These are phyloP conservation scores for Hemileccinum rubropunctum DNA, from an alignment of 768 basidiomycete genomes.

Conservation along the genomic window DNA sequence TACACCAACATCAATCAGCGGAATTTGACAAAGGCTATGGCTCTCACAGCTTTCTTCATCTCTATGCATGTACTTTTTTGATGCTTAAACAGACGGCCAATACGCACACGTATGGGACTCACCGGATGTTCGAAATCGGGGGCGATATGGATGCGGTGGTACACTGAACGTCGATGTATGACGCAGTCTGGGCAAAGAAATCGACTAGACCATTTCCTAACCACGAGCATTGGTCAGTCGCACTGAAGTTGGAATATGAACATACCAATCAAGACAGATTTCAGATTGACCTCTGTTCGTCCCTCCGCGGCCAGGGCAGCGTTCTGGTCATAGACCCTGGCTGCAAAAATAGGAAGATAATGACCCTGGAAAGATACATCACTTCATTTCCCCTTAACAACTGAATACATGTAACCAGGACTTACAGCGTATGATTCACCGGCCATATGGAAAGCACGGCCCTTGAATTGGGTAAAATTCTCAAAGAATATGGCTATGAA, in stretches of 20 bases:
- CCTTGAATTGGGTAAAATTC: slow-evolving; percentile 68
- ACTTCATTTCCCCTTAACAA: background rate
- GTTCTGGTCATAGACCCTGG: slow-evolving; percentile 50
- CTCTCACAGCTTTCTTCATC: slow-evolving; percentile 42
- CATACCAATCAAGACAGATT: slow-evolving; percentile 49
- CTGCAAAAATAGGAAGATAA: slow-evolving; percentile 50
- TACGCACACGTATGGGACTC: background rate
- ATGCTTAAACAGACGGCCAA: background rate
- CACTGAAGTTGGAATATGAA: background rate
- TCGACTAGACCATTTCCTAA: slow-evolving; percentile 49
- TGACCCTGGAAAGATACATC: slow-evolving; percentile 38
- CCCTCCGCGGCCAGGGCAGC: slow-evolving; percentile 39
- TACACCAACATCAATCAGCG: slow-evolving; percentile 23
- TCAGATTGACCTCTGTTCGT: slow-evolving; percentile 47
- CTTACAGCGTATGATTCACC: slow-evolving; percentile 55
- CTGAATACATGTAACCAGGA: background rate
- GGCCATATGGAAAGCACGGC: slow-evolving; percentile 59
- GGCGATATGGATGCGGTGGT: slow-evolving; percentile 42
- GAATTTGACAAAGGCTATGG: background rate
- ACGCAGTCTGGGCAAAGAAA: slow-evolving; percentile 34
- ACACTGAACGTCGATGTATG: slow-evolving; percentile 57
- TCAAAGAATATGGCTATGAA: slow-evolving; percentile 76
- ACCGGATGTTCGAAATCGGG: slow-evolving; percentile 41
- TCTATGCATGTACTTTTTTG: slow-evolving; percentile 35
- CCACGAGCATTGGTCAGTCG: background rate